Conservation (phyloP, 2,329 filamentous ascomycete genomes). For the Aspergillus amoenus region DNA sequence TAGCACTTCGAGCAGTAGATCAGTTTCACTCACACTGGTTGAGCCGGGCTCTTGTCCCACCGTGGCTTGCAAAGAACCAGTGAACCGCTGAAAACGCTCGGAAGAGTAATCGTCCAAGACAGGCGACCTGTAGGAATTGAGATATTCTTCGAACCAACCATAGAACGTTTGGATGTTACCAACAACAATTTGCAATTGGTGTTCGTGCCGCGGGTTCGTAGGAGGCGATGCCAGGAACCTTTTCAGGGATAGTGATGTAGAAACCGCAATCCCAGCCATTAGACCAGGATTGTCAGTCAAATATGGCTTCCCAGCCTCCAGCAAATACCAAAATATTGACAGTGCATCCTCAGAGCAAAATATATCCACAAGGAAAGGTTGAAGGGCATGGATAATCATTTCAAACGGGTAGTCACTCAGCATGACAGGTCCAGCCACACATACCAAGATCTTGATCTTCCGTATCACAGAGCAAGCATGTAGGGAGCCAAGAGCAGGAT, state of each 20-base stretch:
- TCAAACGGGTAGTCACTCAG: slow-evolving; percentile 79
- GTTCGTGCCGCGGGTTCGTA: slow-evolving; percentile 80
- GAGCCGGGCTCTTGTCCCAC: slow-evolving; percentile 68
- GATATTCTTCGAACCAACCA: slow-evolving; percentile 71
- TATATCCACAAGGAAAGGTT: slow-evolving; percentile 74
- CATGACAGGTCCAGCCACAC: slow-evolving; percentile 71
- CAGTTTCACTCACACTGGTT: slow-evolving; percentile 71
- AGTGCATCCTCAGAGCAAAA: slow-evolving; percentile 90
- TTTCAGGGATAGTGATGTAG: slow-evolving; percentile 74
- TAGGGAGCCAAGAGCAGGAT: slow-evolving; percentile 79
- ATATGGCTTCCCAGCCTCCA: slow-evolving; percentile 66
- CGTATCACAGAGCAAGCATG: slow-evolving; percentile 84
- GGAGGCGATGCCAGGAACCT: slow-evolving; percentile 73
- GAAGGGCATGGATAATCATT: slow-evolving; percentile 80
- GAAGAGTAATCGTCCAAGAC: slow-evolving; percentile 50
- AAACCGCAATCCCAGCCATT: slow-evolving; percentile 75
- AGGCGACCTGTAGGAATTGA: slow-evolving; percentile 61
- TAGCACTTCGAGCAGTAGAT: slow-evolving; percentile 75
- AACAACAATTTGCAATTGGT: slow-evolving; percentile 74
- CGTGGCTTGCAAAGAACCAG: slow-evolving; percentile 67
- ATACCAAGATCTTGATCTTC: slow-evolving; percentile 79
- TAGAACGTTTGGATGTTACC: slow-evolving; percentile 74
- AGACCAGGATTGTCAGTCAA: slow-evolving; percentile 70
- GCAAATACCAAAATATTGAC: slow-evolving; percentile 80
- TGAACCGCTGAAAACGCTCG: slow-evolving; percentile 65